These are phyloP conservation scores for Entomortierella chlamydospora DNA, from an alignment of 192 early-diverging fungal genomes.

Conservation along the genomic window DNA sequence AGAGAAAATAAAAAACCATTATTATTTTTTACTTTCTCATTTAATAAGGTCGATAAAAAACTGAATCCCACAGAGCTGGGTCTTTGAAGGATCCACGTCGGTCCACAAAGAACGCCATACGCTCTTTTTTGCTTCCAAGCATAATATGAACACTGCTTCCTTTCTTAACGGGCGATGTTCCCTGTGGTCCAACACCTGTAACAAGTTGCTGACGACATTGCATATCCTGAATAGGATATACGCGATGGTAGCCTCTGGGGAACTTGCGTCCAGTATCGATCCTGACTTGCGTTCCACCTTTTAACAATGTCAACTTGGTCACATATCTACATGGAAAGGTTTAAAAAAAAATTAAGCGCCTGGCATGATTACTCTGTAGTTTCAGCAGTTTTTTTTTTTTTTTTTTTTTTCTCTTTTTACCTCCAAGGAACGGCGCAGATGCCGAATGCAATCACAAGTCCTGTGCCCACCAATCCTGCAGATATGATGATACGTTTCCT, in stretches of 20 bases:
- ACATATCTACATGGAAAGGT: constrained; percentile 30
- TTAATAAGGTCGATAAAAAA: constrained; percentile 34
- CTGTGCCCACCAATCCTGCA: constrained; percentile 44
- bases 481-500: constrained; percentile 45
- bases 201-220: constrained; percentile 45
- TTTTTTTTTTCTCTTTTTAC: constrained; percentile 4
- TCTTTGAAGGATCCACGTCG: constrained; percentile 37
- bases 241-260: constrained; percentile 37
- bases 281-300: constrained; percentile 42
- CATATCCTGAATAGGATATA: constrained; percentile 51
- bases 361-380: background rate
- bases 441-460: constrained; percentile 48
- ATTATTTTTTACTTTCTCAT: no score
- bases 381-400: background rate
- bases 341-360: no score
- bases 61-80: constrained; percentile 41
- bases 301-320: constrained; percentile 35
- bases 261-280: constrained; percentile 53
- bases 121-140: constrained; percentile 48
- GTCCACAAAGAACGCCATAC: constrained; percentile 52
- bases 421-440: constrained; percentile 54
- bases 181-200: constrained; percentile 42
- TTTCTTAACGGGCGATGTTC: constrained; percentile 30
- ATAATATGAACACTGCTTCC: constrained; percentile 45
- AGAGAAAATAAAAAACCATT: no score